Conservation (phyloP, 2,329 filamentous ascomycete genomes). For the Sclerotinia borealis region DNA sequence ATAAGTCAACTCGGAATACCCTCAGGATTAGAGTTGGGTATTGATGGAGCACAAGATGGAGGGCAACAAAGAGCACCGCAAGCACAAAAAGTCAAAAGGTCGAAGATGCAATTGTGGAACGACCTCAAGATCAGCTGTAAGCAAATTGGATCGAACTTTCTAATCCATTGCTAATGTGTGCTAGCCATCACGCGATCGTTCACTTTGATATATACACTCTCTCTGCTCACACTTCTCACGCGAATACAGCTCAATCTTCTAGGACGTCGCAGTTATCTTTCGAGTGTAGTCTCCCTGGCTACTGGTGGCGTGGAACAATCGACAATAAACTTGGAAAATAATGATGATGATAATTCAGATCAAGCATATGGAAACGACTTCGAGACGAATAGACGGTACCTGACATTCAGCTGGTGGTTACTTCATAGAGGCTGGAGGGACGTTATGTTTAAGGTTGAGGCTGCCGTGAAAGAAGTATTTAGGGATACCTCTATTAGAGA, state of each 20-base stretch:
- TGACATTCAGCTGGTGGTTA: constrained; percentile 98
- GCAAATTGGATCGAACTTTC: constrained; percentile 33
- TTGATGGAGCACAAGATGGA: constrained; percentile 37
- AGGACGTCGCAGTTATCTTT: constrained; percentile 89
- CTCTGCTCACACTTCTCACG: constrained; percentile 84
- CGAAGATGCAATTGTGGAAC: constrained; percentile 93
- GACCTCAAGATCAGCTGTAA: constrained; percentile 92
- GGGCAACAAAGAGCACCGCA: constrained; percentile 38
- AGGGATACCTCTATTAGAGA: constrained; percentile 84
- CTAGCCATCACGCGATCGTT: constrained; percentile 84
- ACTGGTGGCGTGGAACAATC: constrained; percentile 63
- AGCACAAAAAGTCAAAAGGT: constrained; percentile 56
- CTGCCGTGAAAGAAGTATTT: constrained; percentile 85
- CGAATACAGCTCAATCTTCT: constrained; percentile 95
- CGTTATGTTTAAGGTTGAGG: constrained; percentile 72
- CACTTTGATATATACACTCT: constrained; percentile 85
- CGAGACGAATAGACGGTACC: constrained; percentile 88
- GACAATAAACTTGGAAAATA: constrained; percentile 84
- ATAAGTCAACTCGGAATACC: constrained; percentile 67
- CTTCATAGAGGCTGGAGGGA: constrained; percentile 85
- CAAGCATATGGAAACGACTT: constrained; percentile 88
- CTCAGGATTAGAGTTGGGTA: constrained; percentile 39
- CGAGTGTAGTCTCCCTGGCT: constrained; percentile 86
- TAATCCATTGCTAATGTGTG: constrained; percentile 15
- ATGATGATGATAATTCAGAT: constrained; percentile 80